Evolutionary conservation across 2,329 filamentous ascomycete genomes (phyloP).

Genomic region (Fusarium sp.): DNA sequence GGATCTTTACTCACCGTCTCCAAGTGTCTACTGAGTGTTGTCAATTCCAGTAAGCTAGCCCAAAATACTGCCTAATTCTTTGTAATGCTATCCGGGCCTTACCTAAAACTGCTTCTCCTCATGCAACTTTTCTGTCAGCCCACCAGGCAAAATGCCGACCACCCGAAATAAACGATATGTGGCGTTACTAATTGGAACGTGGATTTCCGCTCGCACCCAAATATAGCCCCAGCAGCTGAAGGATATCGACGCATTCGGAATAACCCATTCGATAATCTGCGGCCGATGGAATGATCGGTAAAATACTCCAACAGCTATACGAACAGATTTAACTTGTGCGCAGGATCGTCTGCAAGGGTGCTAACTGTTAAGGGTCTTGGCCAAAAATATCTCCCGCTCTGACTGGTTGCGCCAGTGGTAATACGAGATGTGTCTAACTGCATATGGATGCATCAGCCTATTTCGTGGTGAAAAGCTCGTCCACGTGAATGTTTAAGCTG

Average conservation of each 20-base stretch:
- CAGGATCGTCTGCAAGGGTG: background rate
- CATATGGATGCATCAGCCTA: constrained; percentile 2
- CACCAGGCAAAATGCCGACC: constrained; percentile 2
- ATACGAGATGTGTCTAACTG: constrained; percentile 24
- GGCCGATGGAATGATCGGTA: constrained; percentile 23
- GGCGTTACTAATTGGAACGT: constrained; percentile 12
- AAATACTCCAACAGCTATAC: constrained; percentile 2
- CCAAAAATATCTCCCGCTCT: constrained; percentile 12
- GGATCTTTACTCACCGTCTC: too few relatives aligned
- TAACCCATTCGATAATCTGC: constrained; percentile 9
- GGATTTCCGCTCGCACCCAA: background rate
- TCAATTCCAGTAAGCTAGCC: too few relatives aligned
- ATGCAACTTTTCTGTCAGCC: too few relatives aligned
- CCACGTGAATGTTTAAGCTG: constrained; percentile 10
- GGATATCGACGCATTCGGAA: constrained; percentile 5
- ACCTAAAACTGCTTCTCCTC: too few relatives aligned
- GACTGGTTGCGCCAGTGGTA: background rate
- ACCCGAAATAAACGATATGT: constrained; percentile 7
- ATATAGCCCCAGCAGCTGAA: background rate
- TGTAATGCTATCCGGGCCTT: too few relatives aligned
- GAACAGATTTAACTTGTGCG: background rate
- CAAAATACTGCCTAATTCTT: too few relatives aligned
- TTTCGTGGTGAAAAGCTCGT: background rate
- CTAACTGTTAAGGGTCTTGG: background rate
- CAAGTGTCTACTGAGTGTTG: too few relatives aligned